A percentile compares a stretch with the other conserved stretches of the same genome.
Evolutionary conservation across 2,329 filamentous ascomycete species (phyloP).

Genomic region (Epichloe elymi): DNA sequence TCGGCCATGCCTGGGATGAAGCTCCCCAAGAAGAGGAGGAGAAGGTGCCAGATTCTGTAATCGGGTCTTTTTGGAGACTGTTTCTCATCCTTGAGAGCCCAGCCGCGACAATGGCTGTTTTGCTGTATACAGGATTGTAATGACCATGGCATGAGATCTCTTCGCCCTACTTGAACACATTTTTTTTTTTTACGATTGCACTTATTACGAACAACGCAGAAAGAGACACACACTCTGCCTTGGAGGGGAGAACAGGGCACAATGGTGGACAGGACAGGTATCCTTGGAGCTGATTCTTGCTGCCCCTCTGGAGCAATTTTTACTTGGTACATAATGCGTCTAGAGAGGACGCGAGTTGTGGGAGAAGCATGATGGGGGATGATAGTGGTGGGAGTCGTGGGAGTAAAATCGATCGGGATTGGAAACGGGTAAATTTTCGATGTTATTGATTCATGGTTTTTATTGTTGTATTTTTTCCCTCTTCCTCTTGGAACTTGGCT

Average conservation of each 20-base stretch:
- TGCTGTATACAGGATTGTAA: slow-evolving; percentile 23
- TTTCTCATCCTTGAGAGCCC: background rate
- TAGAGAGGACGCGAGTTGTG: slow-evolving; percentile 1
- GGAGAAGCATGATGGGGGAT: background rate
- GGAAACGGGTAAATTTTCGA: slow-evolving; percentile 4
- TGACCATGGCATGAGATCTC: slow-evolving; percentile 17
- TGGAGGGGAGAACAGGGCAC: slow-evolving; percentile 1
- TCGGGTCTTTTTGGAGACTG: slow-evolving; percentile 4
- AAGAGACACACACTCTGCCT: background rate
- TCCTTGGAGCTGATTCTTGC: slow-evolving; percentile 1
- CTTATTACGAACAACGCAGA: slow-evolving; percentile 13
- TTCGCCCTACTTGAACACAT: slow-evolving; percentile 18
- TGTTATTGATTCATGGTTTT: background rate
- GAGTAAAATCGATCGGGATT: slow-evolving; percentile 2
- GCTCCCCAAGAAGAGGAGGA: slow-evolving; percentile 64
- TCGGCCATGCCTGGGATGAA: slow-evolving; percentile 30
- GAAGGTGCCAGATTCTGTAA: slow-evolving; percentile 69
- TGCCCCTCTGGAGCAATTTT: background rate
- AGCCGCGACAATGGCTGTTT: background rate
- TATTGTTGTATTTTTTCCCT: background rate
- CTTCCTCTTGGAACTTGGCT: background rate
- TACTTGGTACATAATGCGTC: slow-evolving; percentile 8
- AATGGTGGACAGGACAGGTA: slow-evolving; percentile 5
- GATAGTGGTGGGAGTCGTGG: slow-evolving; percentile 4
- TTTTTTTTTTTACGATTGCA: slow-evolving; percentile 21